Evolutionary conservation across 2,329 filamentous ascomycete genomes (phyloP).

Genomic region (Cadophora sp.): DNA sequence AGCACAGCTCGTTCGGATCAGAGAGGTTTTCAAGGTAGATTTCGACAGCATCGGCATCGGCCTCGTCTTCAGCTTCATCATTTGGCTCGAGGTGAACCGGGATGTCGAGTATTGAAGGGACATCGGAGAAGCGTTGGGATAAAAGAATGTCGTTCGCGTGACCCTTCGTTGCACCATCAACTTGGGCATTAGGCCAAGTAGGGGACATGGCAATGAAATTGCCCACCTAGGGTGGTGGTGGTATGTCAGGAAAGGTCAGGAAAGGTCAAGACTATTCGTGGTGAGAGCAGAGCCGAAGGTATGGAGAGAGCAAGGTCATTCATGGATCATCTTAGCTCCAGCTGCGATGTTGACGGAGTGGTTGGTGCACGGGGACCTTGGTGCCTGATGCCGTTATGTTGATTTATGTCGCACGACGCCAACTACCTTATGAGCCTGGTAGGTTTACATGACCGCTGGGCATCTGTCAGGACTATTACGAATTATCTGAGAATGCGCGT

Average conservation of each 20-base stretch:
- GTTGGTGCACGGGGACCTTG: too few relatives aligned
- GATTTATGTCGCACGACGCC: too few relatives aligned
- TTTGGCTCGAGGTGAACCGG: conserved; percentile 54
- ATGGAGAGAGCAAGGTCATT: neutral
- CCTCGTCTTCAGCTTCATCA: conserved; percentile 55
- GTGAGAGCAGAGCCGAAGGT: neutral
- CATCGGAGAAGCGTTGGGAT: conserved; percentile 63
- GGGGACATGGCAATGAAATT: neutral
- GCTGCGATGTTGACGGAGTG: too few relatives aligned
- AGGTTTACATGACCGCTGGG: too few relatives aligned
- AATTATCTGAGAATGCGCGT: too few relatives aligned
- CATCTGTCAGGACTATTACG: too few relatives aligned
- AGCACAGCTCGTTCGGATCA: conserved; percentile 93
- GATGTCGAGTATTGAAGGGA: conserved; percentile 70
- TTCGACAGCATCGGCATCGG: conserved; percentile 78
- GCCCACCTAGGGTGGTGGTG: neutral
- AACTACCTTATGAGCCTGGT: too few relatives aligned
- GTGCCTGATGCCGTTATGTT: too few relatives aligned
- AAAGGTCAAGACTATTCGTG: neutral
- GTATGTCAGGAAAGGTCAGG: neutral
- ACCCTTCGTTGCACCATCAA: neutral
- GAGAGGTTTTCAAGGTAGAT: conserved; percentile 90
- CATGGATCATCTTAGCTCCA: too few relatives aligned
- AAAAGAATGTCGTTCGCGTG: neutral
- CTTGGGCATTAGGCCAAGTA: neutral